Evolutionary conservation across 164 flowering plant genomes (phyloP).

Genomic region (Macadamia tetraphylla): DNA sequence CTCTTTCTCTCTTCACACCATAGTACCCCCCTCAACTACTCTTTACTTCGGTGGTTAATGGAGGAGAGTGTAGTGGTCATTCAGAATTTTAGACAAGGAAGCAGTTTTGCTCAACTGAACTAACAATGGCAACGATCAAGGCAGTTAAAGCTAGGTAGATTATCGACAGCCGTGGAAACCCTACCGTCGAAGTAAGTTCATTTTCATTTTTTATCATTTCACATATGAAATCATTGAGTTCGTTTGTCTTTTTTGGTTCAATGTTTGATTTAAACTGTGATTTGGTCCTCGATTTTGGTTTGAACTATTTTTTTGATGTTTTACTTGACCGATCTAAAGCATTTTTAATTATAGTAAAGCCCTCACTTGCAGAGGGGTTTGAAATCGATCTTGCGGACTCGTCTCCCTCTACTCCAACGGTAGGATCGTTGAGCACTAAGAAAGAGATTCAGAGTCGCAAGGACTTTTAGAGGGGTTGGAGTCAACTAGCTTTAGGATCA

Average conservation of each 20-base stretch:
- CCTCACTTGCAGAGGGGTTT: too few relatives aligned
- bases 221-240: not conserved
- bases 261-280: too few relatives aligned
- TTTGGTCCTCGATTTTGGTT: not conserved
- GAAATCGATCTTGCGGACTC: too few relatives aligned
- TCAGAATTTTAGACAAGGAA: not conserved
- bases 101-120: not conserved
- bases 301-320: not conserved
- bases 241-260: not conserved
- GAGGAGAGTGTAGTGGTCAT: not conserved
- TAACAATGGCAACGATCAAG: slow-evolving; percentile 36
- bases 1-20: too few relatives aligned
- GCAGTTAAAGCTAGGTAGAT: slow-evolving; percentile 49
- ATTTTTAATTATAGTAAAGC: not conserved
- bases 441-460: too few relatives aligned
- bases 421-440: too few relatives aligned
- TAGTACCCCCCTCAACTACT: not conserved
- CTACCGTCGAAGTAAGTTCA: slow-evolving; percentile 45
- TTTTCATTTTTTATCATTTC: not conserved
- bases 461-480: too few relatives aligned
- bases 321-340: not conserved
- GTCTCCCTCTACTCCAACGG: too few relatives aligned
- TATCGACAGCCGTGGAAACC: slow-evolving; percentile 63
- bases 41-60: not conserved
- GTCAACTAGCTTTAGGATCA: too few relatives aligned